These are phyloP conservation scores for Xanthoconium separans DNA, from an alignment of 1,284 basidiomycete genomes.

Conservation along the genomic window DNA sequence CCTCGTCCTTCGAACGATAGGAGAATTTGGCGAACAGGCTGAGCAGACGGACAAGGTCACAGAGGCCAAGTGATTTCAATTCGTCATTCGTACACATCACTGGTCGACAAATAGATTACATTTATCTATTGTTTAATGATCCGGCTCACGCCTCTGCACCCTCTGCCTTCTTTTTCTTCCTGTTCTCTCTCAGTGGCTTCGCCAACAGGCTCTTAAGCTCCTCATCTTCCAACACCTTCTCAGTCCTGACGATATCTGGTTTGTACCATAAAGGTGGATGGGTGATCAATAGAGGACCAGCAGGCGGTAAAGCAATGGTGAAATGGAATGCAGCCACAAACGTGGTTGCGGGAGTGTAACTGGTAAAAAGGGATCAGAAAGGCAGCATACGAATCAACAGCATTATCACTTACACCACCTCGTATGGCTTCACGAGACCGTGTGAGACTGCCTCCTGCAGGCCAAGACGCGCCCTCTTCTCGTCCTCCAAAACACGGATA, in stretches of 20 bases:
- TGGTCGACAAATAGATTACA: slow-evolving; percentile 19
- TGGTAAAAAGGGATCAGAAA: slow-evolving; percentile 30
- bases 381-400: background rate
- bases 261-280: slow-evolving; percentile 92
- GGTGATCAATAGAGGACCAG: slow-evolving; percentile 83
- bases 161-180: slow-evolving; percentile 83
- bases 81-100: slow-evolving; percentile 13
- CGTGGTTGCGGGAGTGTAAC: slow-evolving; percentile 78
- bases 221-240: slow-evolving; percentile 87
- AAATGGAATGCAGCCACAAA: slow-evolving; percentile 95
- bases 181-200: slow-evolving; percentile 82
- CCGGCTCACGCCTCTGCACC: slow-evolving; percentile 28
- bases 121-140: slow-evolving; percentile 32
- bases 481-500: slow-evolving; percentile 90
- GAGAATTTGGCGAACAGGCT: slow-evolving; percentile 70
- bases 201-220: slow-evolving; percentile 79
- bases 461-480: slow-evolving; percentile 93
- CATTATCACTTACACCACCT: slow-evolving; percentile 68
- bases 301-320: slow-evolving; percentile 86
- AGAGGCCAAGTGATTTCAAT: slow-evolving; percentile 8
- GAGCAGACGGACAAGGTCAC: slow-evolving; percentile 18
- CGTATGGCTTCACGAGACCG: slow-evolving; percentile 85
- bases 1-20: slow-evolving; percentile 79
- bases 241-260: slow-evolving; percentile 83
- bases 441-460: slow-evolving; percentile 96